Percentiles rank a stretch among this genome's conserved stretches.
phyloP scores from a whole-genome alignment of 768 basidiomycete genomes.

The Mycena polygramma region DNA sequence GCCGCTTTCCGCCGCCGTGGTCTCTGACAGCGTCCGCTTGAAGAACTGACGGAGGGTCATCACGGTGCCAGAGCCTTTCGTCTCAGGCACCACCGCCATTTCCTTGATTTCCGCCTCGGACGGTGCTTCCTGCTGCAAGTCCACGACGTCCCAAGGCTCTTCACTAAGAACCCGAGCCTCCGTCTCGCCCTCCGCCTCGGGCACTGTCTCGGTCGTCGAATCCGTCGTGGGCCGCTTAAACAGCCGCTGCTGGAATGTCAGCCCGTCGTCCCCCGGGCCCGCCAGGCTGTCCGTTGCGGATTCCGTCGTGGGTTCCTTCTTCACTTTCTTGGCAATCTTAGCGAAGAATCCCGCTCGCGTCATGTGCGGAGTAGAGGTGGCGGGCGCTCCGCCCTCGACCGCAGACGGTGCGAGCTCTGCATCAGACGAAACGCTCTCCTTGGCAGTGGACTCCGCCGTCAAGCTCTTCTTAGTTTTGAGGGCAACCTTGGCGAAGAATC shows the following conservation, averaged over 20 bases:
- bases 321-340: neutral
- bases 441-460: neutral
- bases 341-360: conserved; percentile 12
- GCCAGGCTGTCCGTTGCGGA: neutral
- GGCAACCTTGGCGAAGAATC: conserved; percentile 1
- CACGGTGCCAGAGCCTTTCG: neutral
- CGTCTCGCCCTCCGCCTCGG: neutral
- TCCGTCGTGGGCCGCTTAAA: conserved; percentile 4
- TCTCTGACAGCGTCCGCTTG: neutral
- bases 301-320: neutral
- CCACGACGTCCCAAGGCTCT: neutral
- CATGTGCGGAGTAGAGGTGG: neutral
- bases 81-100: neutral
- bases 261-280: neutral
- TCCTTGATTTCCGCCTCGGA: neutral
- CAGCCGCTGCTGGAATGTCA: conserved; percentile 16
- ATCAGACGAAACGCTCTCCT: too few relatives aligned
- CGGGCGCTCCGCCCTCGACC: neutral
- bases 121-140: neutral
- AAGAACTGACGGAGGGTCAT: neutral
- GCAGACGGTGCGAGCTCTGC: neutral
- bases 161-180: neutral
- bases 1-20: neutral
- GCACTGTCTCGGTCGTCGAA: neutral
- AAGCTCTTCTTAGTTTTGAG: neutral